Base-by-base conservation (phyloP, 2,329 filamentous ascomycete genomes). In the Cercospora zeae-maydis region DNA sequence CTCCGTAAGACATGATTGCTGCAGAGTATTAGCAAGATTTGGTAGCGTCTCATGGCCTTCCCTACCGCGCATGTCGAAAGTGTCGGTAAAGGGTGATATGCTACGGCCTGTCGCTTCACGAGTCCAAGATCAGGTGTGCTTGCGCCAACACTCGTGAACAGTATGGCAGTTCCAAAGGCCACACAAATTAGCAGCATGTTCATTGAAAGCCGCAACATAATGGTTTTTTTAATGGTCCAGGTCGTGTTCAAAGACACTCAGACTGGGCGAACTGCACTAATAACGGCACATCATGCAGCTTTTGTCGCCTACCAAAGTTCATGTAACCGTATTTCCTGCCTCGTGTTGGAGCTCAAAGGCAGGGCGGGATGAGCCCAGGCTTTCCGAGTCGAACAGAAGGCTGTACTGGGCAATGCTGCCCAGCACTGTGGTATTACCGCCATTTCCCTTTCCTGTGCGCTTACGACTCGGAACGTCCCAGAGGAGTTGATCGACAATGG, bases 21-120 rank as follows among this genome's bases (percentile, higher is more conserved):
- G 33, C 10, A 2, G 9, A 19, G 11, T 16, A 21, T 55, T 19
- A 60, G 51, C 21, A 33, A 31, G 9, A 39, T 39, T 9, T 2
- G 9, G 7, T 30, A 33, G 19, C 21, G 16, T 52, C 21, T 8
- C 2, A 51, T 16, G n/a, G 14, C 33, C 16, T 37, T 47, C 58
- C 65, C 16, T 54, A 67, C 65, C 21, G 65, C 64, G 27, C 65
- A 67, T 37, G 47, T 62, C 27, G 65, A 67, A 7, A 67, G 54
- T 10, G 36, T 51, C 16, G 65, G 65, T 33, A 65, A 31, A 24
- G 53, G 37, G 3, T 56, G 59, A 16, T 65, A 47, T 54, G 52
- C 42, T 36, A 31, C 16, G 19, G 34, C 21, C 52, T 37, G 31
- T 24, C 58, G 47, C 30, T 19, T 53, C 24, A 27, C 6, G 8